Base-by-base conservation (phyloP, 1,139 yeast species). In the Candida tunisiensis region DNA sequence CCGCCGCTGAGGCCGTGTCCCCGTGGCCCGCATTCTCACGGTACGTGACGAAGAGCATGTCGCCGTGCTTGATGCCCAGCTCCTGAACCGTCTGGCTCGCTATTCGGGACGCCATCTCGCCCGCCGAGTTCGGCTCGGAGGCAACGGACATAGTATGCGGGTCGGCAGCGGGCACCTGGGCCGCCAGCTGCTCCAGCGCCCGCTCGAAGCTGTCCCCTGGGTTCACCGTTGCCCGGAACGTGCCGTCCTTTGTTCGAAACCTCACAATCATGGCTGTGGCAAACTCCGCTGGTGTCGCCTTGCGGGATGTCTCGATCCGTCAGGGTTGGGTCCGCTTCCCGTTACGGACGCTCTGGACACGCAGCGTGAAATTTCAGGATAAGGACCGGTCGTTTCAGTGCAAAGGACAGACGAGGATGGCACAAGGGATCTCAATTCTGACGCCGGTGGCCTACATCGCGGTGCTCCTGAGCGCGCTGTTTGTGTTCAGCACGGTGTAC, bases 401-500 rank as follows among this genome's bases (percentile, higher is more conserved):
- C 8, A 4, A 8, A 4, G n/a, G 19, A 9, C n/a, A 8, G 10
- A 10, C 11, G n/a, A 31, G 21, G 18, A 51, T 49, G 54, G 51
- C 49, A 15, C 45, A 42, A 28, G 35, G 37, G 38, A 68, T 83
- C 36, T 79, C 94, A n/a, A 69, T 85, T 21, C 70, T 67, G 47
- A 80, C 93, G 10, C 96, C 98, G 16, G 50, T 88, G 33, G 57
- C 79, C 25, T 88, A 88, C 47, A 74, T 82, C 32, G 73, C 66
- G 5, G 67, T 83, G 16, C 55, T 88, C 35, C 48, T 83, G 26
- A 47, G 80, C 3, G 67, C 88, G n/a, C 62, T 85, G 34, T 57
- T 71, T 23, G 54, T 72, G n/a, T 85, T 88, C 48, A 72, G 92
- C 16, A 60, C 73, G 23, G 59, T 65, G 29, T 80, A 83, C 51